Conservation (phyloP, 768 basidiomycete species). For the Lentinus brumalis region DNA sequence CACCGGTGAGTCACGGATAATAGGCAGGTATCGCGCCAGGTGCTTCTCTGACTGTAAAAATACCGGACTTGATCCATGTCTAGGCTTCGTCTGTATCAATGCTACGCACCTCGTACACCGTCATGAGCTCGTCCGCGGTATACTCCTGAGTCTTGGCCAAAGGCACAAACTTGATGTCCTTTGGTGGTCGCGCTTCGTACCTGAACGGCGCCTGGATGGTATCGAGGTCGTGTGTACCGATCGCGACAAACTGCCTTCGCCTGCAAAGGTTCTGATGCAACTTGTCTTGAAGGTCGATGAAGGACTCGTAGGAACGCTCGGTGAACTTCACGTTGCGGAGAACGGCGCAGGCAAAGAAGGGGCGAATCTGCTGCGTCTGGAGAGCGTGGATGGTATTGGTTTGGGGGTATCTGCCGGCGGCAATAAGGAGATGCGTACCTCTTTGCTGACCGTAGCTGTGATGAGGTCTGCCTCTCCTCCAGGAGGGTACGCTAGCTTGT, state of each 20-base stretch:
- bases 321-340: slow-evolving; percentile 91
- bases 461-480: slow-evolving; percentile 68
- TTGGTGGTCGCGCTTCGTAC: slow-evolving; percentile 80
- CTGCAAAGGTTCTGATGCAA: slow-evolving; percentile 95
- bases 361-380: slow-evolving; percentile 82
- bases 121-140: slow-evolving; percentile 91
- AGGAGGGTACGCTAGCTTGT: slow-evolving; percentile 71
- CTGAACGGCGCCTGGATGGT: slow-evolving; percentile 85
- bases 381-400: neutral
- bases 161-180: slow-evolving; percentile 89
- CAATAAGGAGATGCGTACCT: slow-evolving; percentile 51
- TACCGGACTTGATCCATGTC: neutral
- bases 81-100: neutral
- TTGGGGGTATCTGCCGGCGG: neutral
- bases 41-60: slow-evolving; percentile 82
- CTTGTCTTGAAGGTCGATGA: slow-evolving; percentile 99
- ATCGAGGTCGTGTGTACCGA: slow-evolving; percentile 97
- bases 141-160: slow-evolving; percentile 78
- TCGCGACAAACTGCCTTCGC: slow-evolving; percentile 86
- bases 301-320: slow-evolving; percentile 86
- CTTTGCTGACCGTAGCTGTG: slow-evolving; percentile 68
- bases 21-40: slow-evolving; percentile 82
- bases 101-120: slow-evolving; percentile 78
- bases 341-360: slow-evolving; percentile 88
- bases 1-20: slow-evolving; percentile 92